A percentile compares a stretch with the other conserved stretches of the same genome.
Conservation (phyloP, 805 yeast genomes). For the Saccharomycopsis sp. region DNA sequence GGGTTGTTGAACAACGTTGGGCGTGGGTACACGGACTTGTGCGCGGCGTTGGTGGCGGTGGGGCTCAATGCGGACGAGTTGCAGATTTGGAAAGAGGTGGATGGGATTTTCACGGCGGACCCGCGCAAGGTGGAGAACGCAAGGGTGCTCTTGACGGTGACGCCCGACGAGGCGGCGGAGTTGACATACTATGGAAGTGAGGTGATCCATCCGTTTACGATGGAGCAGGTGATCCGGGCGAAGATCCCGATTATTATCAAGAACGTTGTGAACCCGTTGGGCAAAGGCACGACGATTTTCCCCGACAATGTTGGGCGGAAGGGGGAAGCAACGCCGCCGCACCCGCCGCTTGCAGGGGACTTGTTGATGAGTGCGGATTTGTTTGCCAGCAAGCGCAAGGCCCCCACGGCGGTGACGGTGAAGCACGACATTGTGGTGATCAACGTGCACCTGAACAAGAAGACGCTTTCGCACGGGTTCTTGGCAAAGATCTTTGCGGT, state of each 20-base stretch:
- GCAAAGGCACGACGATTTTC: conserved; percentile 86
- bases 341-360: conserved; percentile 73
- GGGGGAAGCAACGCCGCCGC: conserved; percentile 90
- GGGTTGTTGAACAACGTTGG: conserved; percentile 91
- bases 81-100: conserved; percentile 98
- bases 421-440: conserved; percentile 87
- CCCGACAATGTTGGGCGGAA: conserved; percentile 81
- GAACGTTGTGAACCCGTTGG: conserved; percentile 90
- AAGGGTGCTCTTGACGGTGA: conserved; percentile 72
- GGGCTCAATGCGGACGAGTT: conserved; percentile 87
- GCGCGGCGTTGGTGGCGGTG: conserved; percentile 95
- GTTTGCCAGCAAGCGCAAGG: conserved; percentile 41
- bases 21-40: conserved; percentile 93
- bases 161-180: conserved; percentile 98
- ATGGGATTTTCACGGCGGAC: conserved; percentile 97
- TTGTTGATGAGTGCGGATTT: conserved; percentile 31
- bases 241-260: conserved; percentile 94
- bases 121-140: conserved; percentile 93
- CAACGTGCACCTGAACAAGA: conserved; percentile 88
- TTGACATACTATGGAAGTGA: conserved; percentile 96
- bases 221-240: conserved; percentile 97
- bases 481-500: conserved; percentile 83
- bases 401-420: conserved; percentile 94
- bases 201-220: conserved; percentile 97
- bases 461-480: conserved; percentile 89